A percentile compares a stretch with the other conserved stretches of the same genome.
Evolutionary conservation across 495 filamentous ascomycete species (phyloP).

Genomic region (Trichocladium antarcticum): DNA sequence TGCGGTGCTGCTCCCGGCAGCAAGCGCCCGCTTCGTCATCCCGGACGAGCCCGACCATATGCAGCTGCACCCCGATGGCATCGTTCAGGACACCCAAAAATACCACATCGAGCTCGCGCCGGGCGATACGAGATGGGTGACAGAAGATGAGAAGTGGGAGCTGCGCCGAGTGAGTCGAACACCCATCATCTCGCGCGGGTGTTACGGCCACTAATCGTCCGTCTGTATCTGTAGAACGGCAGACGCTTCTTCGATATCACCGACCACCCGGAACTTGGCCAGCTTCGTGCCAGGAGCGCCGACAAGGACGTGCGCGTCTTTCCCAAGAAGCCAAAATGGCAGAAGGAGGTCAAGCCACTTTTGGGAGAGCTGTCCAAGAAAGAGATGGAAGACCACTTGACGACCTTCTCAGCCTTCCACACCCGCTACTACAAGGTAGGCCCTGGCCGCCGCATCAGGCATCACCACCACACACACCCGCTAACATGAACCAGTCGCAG

Average conservation of each 20-base stretch:
- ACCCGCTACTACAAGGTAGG: constrained; percentile 28
- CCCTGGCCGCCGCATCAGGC: background rate
- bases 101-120: constrained; percentile 81
- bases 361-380: constrained; percentile 57
- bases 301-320: constrained; percentile 42
- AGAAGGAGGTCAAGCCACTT: constrained; percentile 55
- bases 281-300: constrained; percentile 28
- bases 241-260: constrained; percentile 94
- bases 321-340: constrained; percentile 54
- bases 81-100: constrained; percentile 36
- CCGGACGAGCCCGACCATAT: constrained; percentile 33
- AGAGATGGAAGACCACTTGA: constrained; percentile 66
- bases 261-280: constrained; percentile 49
- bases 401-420: constrained; percentile 24
- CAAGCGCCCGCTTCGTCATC: constrained; percentile 43
- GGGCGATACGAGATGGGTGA: constrained; percentile 75
- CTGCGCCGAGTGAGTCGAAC: constrained; percentile 64
- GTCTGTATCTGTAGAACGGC: constrained; percentile 47
- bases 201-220: no score
- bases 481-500: constrained; percentile 75
- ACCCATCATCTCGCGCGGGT: no score
- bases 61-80: constrained; percentile 27
- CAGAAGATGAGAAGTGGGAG: constrained; percentile 90
- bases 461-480: background rate
- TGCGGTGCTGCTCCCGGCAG: constrained; percentile 38